phyloP scores from a whole-genome alignment of 768 basidiomycete species.

The Russula vinacea region DNA sequence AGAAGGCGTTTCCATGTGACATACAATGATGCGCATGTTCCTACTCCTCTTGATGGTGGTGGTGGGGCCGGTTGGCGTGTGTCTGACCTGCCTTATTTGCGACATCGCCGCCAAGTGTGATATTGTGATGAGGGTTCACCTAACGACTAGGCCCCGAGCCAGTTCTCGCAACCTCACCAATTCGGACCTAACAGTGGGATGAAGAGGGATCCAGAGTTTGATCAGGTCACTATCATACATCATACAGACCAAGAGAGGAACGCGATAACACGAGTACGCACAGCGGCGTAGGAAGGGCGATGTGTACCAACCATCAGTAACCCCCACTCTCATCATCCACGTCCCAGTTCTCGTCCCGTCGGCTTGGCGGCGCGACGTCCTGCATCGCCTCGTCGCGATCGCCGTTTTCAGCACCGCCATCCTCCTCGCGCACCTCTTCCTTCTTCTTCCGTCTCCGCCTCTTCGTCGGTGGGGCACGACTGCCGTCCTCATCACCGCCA shows the following conservation, averaged over 20 bases:
- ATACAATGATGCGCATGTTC: background rate
- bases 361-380: conserved; percentile 19
- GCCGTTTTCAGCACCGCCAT: conserved; percentile 34
- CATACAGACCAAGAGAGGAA: conserved; percentile 4
- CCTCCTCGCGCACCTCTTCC: conserved; percentile 39
- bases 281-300: background rate
- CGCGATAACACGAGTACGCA: background rate
- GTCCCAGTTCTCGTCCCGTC: conserved; percentile 43
- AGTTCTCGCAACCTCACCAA: background rate
- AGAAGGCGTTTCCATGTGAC: background rate
- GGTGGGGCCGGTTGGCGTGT: background rate
- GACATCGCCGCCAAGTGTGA: background rate
- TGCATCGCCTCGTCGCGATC: conserved; percentile 41
- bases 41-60: too few relatives aligned
- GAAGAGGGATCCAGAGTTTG: background rate
- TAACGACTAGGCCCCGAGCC: too few relatives aligned
- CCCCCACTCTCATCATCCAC: conserved; percentile 36
- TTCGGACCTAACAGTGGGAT: background rate
- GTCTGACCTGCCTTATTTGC: background rate
- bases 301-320: conserved; percentile 2
- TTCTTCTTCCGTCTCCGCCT: conserved; percentile 54
- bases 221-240: conserved; percentile 15
- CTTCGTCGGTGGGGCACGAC: conserved; percentile 39
- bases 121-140: background rate
- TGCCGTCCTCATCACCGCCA: conserved; percentile 38